A percentile compares a stretch with the other conserved stretches of the same genome.
These are phyloP conservation scores for Macrophomina tecta DNA, from an alignment of 2,329 filamentous ascomycete species.

Conservation along the genomic window DNA sequence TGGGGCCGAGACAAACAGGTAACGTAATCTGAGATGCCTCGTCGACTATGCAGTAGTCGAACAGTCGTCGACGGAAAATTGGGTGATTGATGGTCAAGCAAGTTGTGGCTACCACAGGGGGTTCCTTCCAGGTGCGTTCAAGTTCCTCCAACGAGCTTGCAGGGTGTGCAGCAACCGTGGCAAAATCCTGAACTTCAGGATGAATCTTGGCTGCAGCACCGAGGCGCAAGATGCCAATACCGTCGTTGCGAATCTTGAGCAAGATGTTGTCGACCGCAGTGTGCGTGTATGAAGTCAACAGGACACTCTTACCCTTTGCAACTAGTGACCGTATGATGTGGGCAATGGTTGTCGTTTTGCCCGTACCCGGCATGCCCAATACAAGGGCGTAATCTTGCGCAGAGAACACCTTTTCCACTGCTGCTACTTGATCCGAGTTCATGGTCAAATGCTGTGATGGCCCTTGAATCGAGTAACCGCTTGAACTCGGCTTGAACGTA, in stretches of 20 bases:
- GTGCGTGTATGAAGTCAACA: conserved; percentile 95
- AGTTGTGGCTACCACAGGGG: conserved; percentile 90
- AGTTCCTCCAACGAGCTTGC: conserved; percentile 84
- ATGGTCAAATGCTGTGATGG: conserved; percentile 65
- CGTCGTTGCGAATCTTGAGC: conserved; percentile 82
- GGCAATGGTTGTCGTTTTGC: conserved; percentile 97
- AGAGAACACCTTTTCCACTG: conserved; percentile 94
- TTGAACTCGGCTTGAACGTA: conserved; percentile 70
- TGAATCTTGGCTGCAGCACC: conserved; percentile 87
- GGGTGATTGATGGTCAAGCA: conserved; percentile 91
- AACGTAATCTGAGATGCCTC: conserved; percentile 97
- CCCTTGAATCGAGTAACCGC: conserved; percentile 66
- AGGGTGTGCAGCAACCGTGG: conserved; percentile 74
- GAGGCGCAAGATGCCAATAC: conserved; percentile 81
- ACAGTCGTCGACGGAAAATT: conserved; percentile 84
- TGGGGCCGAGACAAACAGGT: conserved; percentile 91
- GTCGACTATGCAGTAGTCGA: conserved; percentile 98
- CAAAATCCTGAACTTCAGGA: conserved; percentile 84
- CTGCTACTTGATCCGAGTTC: conserved; percentile 84
- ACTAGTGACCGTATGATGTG: conserved; percentile 94
- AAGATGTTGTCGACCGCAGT: conserved; percentile 98
- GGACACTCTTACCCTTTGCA: conserved; percentile 86
- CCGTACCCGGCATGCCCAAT: conserved; percentile 96
- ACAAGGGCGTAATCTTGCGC: conserved; percentile 96
- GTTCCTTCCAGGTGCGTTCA: conserved; percentile 80